Base-by-base conservation (phyloP, 2,329 filamentous ascomycete species). In the Neonectria faginata region DNA sequence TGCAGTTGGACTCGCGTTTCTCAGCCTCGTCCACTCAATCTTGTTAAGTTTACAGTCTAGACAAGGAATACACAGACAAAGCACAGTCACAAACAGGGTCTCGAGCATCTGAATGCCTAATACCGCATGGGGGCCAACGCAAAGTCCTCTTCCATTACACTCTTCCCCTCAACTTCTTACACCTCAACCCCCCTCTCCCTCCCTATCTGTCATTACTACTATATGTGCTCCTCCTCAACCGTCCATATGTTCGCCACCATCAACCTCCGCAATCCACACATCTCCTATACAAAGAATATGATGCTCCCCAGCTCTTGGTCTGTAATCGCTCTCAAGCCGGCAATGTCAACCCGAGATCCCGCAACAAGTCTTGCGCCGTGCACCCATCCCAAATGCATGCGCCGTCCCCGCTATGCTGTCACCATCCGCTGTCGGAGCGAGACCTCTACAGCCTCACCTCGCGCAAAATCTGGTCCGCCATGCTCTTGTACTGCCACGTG, bases 401-500 rank as follows among this genome's bases (percentile, higher is more conserved):
- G 52, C 63, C 61, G 22, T 39, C 27, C 27, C 51, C 42, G 50
- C 50, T 36, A 55, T 55, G 41, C 33, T 31, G 29, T 57, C 57
- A 25, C 48, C 39, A 39, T 47, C 31, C 42, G 39, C 44, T 12
- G 31, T 55, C 25, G 22, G 29, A 16, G 29, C 12, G 45, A 62
- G 60, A 31, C 36, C 29, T 66, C 83, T 81, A 97, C 67, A 98
- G 86, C 76, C 90, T 89, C 71, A 99, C 82, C 78, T 96, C 94
- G 75, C 91, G 89, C 71, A 99, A 83, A 74, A 99, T 97, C 73
- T 94, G 94, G 79, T 97, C 94, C 39, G 96, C 96, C 94, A 98
- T 97, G 75, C 93, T 95, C 84, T 97, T 97, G 82, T 97, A 99
- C 79, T 97, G 94, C 94, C 95, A 98, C 63, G 96, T 98, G 64